Percentiles rank a stretch among this genome's conserved stretches.
phyloP scores from a whole-genome alignment of 495 filamentous ascomycete species.

The Aspergillus baeticus region DNA sequence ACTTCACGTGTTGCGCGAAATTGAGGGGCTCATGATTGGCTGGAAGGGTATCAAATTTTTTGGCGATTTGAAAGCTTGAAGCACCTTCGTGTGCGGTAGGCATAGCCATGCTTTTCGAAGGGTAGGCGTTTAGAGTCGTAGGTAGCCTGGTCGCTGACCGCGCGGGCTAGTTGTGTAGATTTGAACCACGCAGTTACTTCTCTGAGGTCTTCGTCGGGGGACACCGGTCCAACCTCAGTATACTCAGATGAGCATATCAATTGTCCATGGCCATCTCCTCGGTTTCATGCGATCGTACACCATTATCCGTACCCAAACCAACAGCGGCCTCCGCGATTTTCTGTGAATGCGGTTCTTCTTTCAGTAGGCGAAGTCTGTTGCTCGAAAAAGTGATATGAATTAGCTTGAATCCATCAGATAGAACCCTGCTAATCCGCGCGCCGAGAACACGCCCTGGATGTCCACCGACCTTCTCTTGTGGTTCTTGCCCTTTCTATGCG shows the following conservation, averaged over 20 bases:
- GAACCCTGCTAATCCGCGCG: neutral
- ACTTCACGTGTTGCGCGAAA: slow-evolving; percentile 21
- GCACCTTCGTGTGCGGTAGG: neutral
- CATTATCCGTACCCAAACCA: slow-evolving; percentile 68
- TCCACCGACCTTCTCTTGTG: slow-evolving; percentile 80
- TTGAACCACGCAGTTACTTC: slow-evolving; percentile 1
- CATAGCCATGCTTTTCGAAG: neutral
- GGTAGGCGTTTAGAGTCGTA: neutral
- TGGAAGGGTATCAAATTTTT: slow-evolving; percentile 10
- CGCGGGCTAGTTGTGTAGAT: neutral
- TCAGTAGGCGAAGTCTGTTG: slow-evolving; percentile 67
- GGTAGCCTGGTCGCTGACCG: neutral
- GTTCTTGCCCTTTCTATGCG: slow-evolving; percentile 81
- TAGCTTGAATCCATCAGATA: neutral
- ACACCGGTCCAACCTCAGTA: neutral
- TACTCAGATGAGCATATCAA: slow-evolving; percentile 15
- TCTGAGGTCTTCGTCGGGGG: neutral
- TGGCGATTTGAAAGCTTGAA: slow-evolving; percentile 8
- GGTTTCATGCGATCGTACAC: slow-evolving; percentile 34
- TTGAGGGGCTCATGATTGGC: slow-evolving; percentile 20
- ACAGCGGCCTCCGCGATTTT: slow-evolving; percentile 81
- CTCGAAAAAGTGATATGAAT: neutral
- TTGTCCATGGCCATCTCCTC: slow-evolving; percentile 34
- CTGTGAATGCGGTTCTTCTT: slow-evolving; percentile 81
- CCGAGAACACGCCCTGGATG: neutral